Evolutionary conservation across 2,329 filamentous ascomycete species (phyloP).

Genomic region (Catunica adiposa): DNA sequence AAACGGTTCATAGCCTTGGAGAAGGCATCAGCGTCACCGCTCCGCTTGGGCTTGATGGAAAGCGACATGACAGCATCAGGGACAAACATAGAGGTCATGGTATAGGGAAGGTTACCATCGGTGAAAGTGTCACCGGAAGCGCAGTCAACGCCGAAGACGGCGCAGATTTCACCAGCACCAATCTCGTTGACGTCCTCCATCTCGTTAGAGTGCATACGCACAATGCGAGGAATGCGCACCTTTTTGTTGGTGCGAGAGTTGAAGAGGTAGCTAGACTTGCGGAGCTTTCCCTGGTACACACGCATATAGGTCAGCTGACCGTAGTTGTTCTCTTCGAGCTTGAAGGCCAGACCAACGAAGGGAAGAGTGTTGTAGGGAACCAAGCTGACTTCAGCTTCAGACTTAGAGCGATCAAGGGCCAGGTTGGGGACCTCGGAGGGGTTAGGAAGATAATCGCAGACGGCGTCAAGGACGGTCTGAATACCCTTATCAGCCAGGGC

Average conservation of each 20-base stretch:
- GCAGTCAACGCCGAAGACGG: conserved; percentile 95
- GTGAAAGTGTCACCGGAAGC: conserved; percentile 97
- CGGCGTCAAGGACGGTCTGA: conserved; percentile 91
- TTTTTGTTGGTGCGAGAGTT: conserved; percentile 92
- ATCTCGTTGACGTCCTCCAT: conserved; percentile 95
- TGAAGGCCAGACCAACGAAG: conserved; percentile 92
- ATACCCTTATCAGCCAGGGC: conserved; percentile 88
- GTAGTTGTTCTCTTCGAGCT: conserved; percentile 97
- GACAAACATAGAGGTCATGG: conserved; percentile 96
- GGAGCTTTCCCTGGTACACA: conserved; percentile 85
- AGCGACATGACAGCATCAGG: conserved; percentile 96
- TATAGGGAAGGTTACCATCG: conserved; percentile 79
- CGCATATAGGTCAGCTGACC: conserved; percentile 96
- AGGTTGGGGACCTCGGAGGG: conserved; percentile 77
- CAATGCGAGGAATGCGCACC: conserved; percentile 89
- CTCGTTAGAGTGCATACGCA: conserved; percentile 98
- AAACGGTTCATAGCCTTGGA: conserved; percentile 98
- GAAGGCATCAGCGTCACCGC: conserved; percentile 83
- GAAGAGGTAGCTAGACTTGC: conserved; percentile 78
- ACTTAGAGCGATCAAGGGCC: conserved; percentile 66
- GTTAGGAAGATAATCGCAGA: conserved; percentile 91
- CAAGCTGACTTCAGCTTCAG: conserved; percentile 67
- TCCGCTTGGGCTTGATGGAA: conserved; percentile 90
- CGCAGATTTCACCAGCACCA: conserved; percentile 92
- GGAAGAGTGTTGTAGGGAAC: conserved; percentile 86